Conservation (phyloP, 2,329 filamentous ascomycete species). For the Amauroascus verrucosus region DNA sequence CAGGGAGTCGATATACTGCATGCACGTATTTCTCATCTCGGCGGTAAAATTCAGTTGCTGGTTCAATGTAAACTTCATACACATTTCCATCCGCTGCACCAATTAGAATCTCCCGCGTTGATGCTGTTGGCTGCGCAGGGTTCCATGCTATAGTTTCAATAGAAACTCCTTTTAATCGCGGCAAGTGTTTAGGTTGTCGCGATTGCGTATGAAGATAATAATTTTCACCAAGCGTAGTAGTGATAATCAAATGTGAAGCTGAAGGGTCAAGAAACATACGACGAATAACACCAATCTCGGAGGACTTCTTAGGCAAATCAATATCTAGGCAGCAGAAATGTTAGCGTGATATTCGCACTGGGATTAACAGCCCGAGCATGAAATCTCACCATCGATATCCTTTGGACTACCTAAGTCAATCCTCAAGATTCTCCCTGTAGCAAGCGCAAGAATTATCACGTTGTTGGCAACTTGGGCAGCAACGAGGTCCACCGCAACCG, state of each 20-base stretch:
- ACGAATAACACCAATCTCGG: constrained; percentile 83
- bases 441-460: constrained; percentile 82
- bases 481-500: constrained; percentile 88
- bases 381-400: constrained; percentile 73
- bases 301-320: constrained; percentile 85
- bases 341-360: not conserved
- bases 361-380: not conserved
- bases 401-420: constrained; percentile 90
- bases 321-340: constrained; percentile 54
- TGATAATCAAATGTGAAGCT: constrained; percentile 85
- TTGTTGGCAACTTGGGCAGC: constrained; percentile 96
- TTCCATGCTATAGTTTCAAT: constrained; percentile 95
- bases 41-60: constrained; percentile 85
- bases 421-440: constrained; percentile 80
- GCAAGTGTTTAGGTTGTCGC: constrained; percentile 70
- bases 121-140: constrained; percentile 80
- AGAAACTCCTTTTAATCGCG: constrained; percentile 70
- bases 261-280: constrained; percentile 97
- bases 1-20: constrained; percentile 67
- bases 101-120: constrained; percentile 84
- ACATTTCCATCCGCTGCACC: constrained; percentile 89
- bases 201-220: constrained; percentile 97
- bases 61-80: constrained; percentile 92
- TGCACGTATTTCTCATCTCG: constrained; percentile 91
- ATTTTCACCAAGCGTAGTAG: constrained; percentile 85